Evolutionary conservation across 2,329 filamentous ascomycete genomes (phyloP), one percentile per base, ranked within the genome.

Genomic region (Akanthomyces muscarius): DNA sequence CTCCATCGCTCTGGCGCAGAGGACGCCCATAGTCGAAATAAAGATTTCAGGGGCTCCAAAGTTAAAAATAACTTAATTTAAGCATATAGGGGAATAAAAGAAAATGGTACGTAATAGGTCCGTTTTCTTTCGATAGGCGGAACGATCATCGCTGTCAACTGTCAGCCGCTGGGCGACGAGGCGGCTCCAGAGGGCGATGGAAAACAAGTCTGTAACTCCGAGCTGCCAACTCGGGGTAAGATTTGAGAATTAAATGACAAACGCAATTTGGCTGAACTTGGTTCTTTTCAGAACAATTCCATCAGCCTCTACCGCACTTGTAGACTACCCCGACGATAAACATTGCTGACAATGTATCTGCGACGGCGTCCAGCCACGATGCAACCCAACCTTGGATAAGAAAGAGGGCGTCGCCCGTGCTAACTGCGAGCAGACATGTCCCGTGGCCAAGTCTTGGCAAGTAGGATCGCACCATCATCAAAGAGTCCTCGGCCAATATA

Each of bases 361-460:
- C 44, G 21, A 28, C 56, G n/a, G 14, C 21, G 2, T n/a, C 13
- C 33, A 30, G 30, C 45, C 33, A 21, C 45, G 33, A 59, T 59
- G 56, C 56, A 59, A 60, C 38, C 48, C 33, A 52, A 14, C 14
- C 36, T 18, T 44, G 38, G 38, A 38, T 41, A n/a, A 14, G 21
- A 36, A 33, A 36, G 10, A 36, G 6, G 33, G 2, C 33, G 33
- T 36, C 33, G 33, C 33, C 33, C 33, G 33, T 36, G 8, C 33
- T 36, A 36, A 11, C 33, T 4, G 8, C 8, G 23, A 33, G 30
- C 7, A 48, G 23, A 38, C 36, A 44, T 33, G 25, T 33, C 36
- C 25, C 38, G 33, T 50, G n/a, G 16, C 21, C 47, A 23, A 36
- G 38, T 45, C 58, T 53, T 61, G 58, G 38, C 58, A 41, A 61